Percentiles rank a stretch among this genome's conserved stretches.
Evolutionary conservation across 306 rosid species (phyloP).

Genomic region (Mimosa pudica): DNA sequence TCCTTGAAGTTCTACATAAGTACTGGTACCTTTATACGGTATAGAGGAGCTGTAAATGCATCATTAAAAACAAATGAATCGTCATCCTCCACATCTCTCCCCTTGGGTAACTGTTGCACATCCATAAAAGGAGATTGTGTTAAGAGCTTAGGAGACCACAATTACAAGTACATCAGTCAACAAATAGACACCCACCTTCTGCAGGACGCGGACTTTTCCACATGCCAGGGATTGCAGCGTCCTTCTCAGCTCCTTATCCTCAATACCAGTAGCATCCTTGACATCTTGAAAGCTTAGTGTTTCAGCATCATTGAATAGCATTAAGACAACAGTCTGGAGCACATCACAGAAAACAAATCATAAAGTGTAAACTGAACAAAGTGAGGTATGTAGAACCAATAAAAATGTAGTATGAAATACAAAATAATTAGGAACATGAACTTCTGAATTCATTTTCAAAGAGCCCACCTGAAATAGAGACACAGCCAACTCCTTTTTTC

Average conservation of each 20-base stretch:
- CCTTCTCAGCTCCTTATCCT: constrained; percentile 96
- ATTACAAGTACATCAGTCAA: constrained; percentile 9
- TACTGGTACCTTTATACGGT: constrained; percentile 84
- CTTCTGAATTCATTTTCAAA: constrained; percentile 10
- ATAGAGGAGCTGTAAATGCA: constrained; percentile 79
- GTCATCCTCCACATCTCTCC: constrained; percentile 94
- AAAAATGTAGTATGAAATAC: constrained; percentile 7
- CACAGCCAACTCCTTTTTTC: constrained; percentile 97
- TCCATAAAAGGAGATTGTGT: constrained; percentile 34
- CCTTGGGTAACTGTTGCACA: constrained; percentile 74
- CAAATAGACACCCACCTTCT: constrained; percentile 56
- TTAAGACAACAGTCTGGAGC: constrained; percentile 88
- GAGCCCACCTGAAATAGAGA: constrained; percentile 93
- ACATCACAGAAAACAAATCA: constrained; percentile 14
- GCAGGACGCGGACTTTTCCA: constrained; percentile 97
- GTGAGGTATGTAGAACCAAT: constrained; percentile 33
- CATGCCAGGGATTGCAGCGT: constrained; percentile 98
- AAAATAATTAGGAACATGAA: constrained; percentile 27
- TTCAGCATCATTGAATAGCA: constrained; percentile 96
- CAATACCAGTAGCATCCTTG: constrained; percentile 85
- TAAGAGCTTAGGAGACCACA: constrained; percentile 13
- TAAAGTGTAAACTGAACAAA: background rate
- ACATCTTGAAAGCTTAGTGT: constrained; percentile 92
- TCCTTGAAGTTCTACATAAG: constrained; percentile 20
- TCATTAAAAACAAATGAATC: constrained; percentile 91